A percentile compares a stretch with the other conserved stretches of the same genome.
phyloP scores from a whole-genome alignment of 208 protist species.

The Crithidia expoeki region DNA sequence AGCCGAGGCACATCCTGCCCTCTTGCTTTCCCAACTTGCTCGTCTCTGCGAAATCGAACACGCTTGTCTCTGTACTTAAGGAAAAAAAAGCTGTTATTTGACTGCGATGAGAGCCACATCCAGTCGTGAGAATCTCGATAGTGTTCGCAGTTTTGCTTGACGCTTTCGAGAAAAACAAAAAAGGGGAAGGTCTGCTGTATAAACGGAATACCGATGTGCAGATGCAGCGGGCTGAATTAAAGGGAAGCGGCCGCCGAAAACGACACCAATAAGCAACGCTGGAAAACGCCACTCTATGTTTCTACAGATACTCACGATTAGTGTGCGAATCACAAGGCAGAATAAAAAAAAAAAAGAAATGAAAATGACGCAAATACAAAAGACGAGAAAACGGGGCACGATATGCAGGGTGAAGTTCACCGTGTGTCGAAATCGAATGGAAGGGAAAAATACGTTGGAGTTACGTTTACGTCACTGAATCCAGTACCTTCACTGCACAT shows the following conservation, averaged over 20 bases:
- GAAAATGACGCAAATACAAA: slow-evolving; percentile 23
- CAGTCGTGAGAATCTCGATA: too few relatives aligned
- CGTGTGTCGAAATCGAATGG: too few relatives aligned
- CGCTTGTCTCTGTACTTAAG: neutral
- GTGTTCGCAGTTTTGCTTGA: too few relatives aligned
- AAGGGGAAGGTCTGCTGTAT: neutral
- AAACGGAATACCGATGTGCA: neutral
- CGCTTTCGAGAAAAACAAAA: slow-evolving; percentile 12
- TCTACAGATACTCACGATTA: neutral
- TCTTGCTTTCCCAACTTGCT: neutral
- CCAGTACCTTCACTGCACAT: too few relatives aligned
- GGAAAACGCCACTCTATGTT: neutral
- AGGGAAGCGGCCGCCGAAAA: slow-evolving; percentile 4
- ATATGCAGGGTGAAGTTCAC: too few relatives aligned
- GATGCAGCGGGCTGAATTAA: neutral
- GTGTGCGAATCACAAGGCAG: neutral
- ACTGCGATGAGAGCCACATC: too few relatives aligned
- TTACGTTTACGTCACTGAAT: too few relatives aligned
- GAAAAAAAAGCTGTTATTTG: slow-evolving; percentile 22
- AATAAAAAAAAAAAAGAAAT: slow-evolving; percentile 23
- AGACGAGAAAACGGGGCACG: too few relatives aligned
- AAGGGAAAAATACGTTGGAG: too few relatives aligned
- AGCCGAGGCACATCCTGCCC: slow-evolving; percentile 29
- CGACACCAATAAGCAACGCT: neutral
- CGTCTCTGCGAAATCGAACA: neutral